Percentiles rank a stretch among this genome's conserved stretches.
Evolutionary conservation across 768 basidiomycete species (phyloP).

Genomic region (Leccinum fibrillosum): DNA sequence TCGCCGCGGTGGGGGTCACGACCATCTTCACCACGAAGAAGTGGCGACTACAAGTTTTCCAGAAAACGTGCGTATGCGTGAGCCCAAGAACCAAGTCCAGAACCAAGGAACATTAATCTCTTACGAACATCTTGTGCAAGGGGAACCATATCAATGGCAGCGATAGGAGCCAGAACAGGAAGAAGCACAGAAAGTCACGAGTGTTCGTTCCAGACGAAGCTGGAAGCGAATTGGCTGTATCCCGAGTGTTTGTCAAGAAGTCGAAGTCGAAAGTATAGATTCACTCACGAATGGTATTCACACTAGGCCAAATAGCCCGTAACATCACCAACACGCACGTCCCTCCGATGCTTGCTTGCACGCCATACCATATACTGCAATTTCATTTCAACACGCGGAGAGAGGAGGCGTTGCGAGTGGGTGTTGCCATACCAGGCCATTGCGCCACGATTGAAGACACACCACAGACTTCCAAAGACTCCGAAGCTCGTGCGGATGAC

Average conservation of each 20-base stretch:
- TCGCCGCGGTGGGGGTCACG: constrained; percentile 65
- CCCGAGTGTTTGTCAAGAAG: constrained; percentile 7
- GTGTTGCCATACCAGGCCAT: constrained; percentile 61
- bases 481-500: constrained; percentile 77
- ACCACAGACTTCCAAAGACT: constrained; percentile 75
- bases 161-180: constrained; percentile 82
- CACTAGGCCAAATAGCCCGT: constrained; percentile 71
- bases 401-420: constrained; percentile 14
- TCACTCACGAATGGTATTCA: constrained; percentile 59
- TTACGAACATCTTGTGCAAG: constrained; percentile 69
- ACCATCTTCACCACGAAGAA: constrained; percentile 79
- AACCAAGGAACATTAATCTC: constrained; percentile 6
- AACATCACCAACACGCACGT: constrained; percentile 73
- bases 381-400: constrained; percentile 13
- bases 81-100: neutral
- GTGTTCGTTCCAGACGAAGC: constrained; percentile 70
- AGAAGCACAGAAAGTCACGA: constrained; percentile 77
- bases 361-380: constrained; percentile 69
- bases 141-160: constrained; percentile 82
- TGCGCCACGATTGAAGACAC: constrained; percentile 69
- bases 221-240: constrained; percentile 66
- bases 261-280: neutral
- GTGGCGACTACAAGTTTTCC: constrained; percentile 48
- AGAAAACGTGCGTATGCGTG: constrained; percentile 10
- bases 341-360: constrained; percentile 82